Evolutionary conservation across 2,329 filamentous ascomycete genomes (phyloP), one percentile per base, ranked within the genome.

Genomic region (Kalmusia sp.): DNA sequence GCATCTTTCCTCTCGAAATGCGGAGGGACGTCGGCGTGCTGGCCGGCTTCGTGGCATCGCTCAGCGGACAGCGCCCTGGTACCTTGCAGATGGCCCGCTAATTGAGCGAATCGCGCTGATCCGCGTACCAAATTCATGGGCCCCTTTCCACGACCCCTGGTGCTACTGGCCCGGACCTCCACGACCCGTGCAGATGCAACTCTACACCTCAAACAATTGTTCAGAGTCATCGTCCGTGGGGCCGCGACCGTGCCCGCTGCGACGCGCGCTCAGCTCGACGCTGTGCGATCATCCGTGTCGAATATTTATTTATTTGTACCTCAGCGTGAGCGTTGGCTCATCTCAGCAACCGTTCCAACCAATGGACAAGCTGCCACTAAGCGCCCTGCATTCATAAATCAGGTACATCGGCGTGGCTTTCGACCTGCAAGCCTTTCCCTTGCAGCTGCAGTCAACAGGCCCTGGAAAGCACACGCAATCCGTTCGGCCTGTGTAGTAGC

Each of bases 91-190:
- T 40, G 31, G 39, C 47, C 37, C 43, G 43, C 43, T 34, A 49
- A 40, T 19, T 12, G 38, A 41, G 28, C 48, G 28, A 45, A 44
- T 51, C 39, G 35, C 39, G 35, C 34, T 31, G 27, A 41, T 51
- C 48, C 48, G 25, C 39, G 48, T 28, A 51, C 48, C 48, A 21
- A 25, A 45, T 30, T 17, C 48, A 19, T 51, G 48, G 48, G 39
- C 30, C 39, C 39, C 48, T 34, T 44, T 51, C 30, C 25, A 19
- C 6, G 7, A 38, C 40, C 38, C 39, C 39, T 34, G 31, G 39
- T n/a, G n/a, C n/a, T n/a, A n/a, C n/a, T n/a, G n/a, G n/a, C n/a
- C 30, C 48, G 22, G 39, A 22, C 39, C 37, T 8, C 17, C 21
- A 19, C 27, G 15, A 51, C 30, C 38, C 39, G 19, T 22, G 28